These are phyloP conservation scores for Trichoderma erinaceum DNA, from an alignment of 495 filamentous ascomycete genomes.

Conservation along the genomic window DNA sequence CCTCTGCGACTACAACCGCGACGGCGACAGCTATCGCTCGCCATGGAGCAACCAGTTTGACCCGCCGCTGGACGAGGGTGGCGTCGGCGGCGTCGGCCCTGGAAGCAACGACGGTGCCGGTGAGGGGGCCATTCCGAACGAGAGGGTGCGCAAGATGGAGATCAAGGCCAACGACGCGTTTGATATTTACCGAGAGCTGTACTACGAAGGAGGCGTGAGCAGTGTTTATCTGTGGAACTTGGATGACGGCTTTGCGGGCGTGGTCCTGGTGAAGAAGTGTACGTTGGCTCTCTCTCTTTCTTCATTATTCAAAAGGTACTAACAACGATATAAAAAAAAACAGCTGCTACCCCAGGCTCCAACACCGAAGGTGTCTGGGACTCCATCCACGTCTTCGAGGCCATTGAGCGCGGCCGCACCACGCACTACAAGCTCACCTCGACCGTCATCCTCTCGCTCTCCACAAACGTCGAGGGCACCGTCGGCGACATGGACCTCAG, in stretches of 20 bases:
- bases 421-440: constrained; percentile 97
- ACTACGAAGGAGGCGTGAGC: constrained; percentile 93
- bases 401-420: constrained; percentile 79
- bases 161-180: constrained; percentile 90
- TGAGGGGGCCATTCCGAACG: constrained; percentile 71
- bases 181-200: constrained; percentile 94
- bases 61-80: constrained; percentile 57
- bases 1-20: constrained; percentile 98
- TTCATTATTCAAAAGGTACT: too few relatives aligned
- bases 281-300: constrained; percentile 22
- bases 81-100: constrained; percentile 31
- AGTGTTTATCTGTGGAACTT: constrained; percentile 98
- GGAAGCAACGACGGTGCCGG: constrained; percentile 39
- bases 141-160: constrained; percentile 88
- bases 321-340: neutral
- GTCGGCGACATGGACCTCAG: constrained; percentile 89
- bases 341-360: constrained; percentile 51
- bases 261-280: constrained; percentile 94
- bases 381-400: constrained; percentile 97
- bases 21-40: constrained; percentile 93
- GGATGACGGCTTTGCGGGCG: constrained; percentile 96
- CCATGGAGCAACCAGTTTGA: constrained; percentile 99
- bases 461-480: constrained; percentile 54
- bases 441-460: constrained; percentile 88
- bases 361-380: constrained; percentile 87